Conservation (phyloP, 306 rosid genomes). For the Rosa rugosa region DNA sequence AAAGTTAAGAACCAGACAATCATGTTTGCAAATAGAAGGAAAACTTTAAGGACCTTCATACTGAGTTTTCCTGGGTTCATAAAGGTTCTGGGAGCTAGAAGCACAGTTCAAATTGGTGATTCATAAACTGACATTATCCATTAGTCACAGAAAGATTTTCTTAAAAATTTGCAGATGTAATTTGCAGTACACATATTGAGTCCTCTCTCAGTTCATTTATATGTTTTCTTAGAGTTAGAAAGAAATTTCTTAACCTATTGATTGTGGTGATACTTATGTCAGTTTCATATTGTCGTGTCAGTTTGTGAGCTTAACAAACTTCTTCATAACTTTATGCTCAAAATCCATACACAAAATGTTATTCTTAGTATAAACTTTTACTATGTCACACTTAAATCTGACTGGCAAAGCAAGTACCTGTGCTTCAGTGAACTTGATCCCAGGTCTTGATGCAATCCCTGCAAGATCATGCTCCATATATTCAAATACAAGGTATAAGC, state of each 20-base stretch:
- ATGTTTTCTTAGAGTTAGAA: neutral
- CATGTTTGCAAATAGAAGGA: neutral
- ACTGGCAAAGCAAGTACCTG: conserved; percentile 49
- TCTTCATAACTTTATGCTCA: neutral
- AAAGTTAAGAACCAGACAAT: neutral
- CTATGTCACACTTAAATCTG: conserved; percentile 1
- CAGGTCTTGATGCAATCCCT: conserved; percentile 61
- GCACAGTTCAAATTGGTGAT: neutral
- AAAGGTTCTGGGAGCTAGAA: neutral
- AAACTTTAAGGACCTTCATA: neutral
- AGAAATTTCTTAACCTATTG: neutral
- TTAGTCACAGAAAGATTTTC: neutral
- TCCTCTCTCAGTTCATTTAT: neutral
- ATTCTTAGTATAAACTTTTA: neutral
- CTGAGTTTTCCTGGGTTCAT: neutral
- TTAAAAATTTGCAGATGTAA: neutral
- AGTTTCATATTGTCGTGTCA: neutral
- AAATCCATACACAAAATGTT: neutral
- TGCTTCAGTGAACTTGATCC: conserved; percentile 61
- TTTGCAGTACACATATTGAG: neutral
- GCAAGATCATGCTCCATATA: conserved; percentile 92
- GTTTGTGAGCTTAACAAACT: neutral
- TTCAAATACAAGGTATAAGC: conserved; percentile 82
- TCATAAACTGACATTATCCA: neutral
- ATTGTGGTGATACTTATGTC: neutral